Evolutionary conservation across 768 basidiomycete genomes (phyloP).

Genomic region (Naganishia friedmannii): DNA sequence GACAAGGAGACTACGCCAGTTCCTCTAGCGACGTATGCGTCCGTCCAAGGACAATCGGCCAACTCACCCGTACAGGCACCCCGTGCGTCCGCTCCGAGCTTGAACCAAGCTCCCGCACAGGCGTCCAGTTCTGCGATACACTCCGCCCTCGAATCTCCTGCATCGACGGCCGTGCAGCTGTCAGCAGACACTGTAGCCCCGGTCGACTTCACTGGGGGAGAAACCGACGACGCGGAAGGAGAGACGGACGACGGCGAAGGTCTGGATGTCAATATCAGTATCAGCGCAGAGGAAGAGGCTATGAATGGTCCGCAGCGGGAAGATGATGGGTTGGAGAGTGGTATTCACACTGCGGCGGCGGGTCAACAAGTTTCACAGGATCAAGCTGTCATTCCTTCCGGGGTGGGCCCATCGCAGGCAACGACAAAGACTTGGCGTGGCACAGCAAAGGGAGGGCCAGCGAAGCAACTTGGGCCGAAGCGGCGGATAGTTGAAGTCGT

Average conservation of each 20-base stretch:
- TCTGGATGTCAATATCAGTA: not conserved
- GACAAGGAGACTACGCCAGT: not conserved
- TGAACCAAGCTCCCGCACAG: not conserved
- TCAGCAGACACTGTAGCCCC: not conserved
- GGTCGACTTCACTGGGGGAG: not conserved
- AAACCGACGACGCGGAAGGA: slow-evolving; percentile 14
- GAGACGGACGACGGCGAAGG: slow-evolving; percentile 8
- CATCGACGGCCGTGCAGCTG: not conserved
- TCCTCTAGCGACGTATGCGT: not conserved
- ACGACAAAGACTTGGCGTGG: not conserved
- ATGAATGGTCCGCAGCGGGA: slow-evolving; percentile 6
- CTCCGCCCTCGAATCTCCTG: not conserved
- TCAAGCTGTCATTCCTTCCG: not conserved
- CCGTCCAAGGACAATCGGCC: not conserved
- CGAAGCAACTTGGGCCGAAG: no score
- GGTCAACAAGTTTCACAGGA: not conserved
- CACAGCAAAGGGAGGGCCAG: not conserved
- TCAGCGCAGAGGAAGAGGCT: slow-evolving; percentile 2
- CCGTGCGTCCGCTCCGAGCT: not conserved
- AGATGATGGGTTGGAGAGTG: not conserved
- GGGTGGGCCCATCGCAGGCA: not conserved
- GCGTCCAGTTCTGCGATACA: not conserved
- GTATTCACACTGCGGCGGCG: not conserved
- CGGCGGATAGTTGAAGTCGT: slow-evolving; percentile 2
- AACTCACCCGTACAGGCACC: no score